Percentiles rank a stretch among this genome's conserved stretches.
Evolutionary conservation across 2,329 filamentous ascomycete species (phyloP).

Genomic region (Scytalidium lignicola): DNA sequence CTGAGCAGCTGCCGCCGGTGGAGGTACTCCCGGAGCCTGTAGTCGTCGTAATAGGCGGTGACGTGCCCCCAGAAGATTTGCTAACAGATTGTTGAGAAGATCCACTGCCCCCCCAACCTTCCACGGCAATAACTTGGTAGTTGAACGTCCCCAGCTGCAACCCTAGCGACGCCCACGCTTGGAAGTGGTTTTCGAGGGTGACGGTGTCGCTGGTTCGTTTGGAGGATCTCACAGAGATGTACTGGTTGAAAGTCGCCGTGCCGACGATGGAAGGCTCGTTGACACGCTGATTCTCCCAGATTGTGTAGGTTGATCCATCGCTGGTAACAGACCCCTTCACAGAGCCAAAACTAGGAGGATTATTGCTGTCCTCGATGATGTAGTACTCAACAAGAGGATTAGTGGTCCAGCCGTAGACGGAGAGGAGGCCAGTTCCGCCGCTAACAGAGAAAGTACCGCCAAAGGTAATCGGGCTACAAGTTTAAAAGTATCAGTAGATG

Average conservation of each 20-base stretch:
- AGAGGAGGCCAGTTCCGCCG: conserved; percentile 42
- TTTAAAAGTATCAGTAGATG: neutral
- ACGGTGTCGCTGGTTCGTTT: conserved; percentile 47
- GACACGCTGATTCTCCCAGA: conserved; percentile 26
- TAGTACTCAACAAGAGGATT: conserved; percentile 54
- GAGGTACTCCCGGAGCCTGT: too few relatives aligned
- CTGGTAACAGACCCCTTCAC: conserved; percentile 44
- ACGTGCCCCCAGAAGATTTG: neutral
- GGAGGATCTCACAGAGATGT: conserved; percentile 43
- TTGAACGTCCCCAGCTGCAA: conserved; percentile 40
- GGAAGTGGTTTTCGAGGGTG: conserved; percentile 44
- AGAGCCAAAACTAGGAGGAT: conserved; percentile 40
- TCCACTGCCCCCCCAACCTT: conserved; percentile 46
- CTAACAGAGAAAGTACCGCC: conserved; percentile 31
- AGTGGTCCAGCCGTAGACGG: conserved; percentile 51
- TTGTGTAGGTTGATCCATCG: conserved; percentile 48
- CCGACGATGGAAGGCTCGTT: conserved; percentile 27
- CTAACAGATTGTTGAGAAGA: conserved; percentile 23
- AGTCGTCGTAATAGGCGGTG: too few relatives aligned
- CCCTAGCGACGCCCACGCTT: conserved; percentile 44
- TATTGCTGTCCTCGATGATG: conserved; percentile 49
- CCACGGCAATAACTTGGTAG: conserved; percentile 51
- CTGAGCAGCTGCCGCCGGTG: too few relatives aligned
- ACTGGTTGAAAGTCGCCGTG: conserved; percentile 46
- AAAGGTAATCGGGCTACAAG: conserved; percentile 31